Evolutionary conservation across 257 asterid genomes (phyloP).

Genomic region (Plectranthus barbatus): DNA sequence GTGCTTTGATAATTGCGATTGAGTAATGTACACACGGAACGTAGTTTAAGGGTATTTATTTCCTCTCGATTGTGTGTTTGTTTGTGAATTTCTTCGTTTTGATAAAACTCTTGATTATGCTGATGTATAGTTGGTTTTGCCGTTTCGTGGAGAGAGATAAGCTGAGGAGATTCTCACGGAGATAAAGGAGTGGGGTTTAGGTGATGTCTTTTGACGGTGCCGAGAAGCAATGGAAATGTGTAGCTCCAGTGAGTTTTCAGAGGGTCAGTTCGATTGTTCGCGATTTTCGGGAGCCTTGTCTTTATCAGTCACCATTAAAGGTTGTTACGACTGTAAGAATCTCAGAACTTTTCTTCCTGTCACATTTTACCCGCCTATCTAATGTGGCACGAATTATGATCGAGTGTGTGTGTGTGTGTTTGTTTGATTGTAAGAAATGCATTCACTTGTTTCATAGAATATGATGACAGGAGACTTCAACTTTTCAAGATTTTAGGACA

Average conservation of each 20-base stretch:
- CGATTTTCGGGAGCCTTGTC: constrained; percentile 95
- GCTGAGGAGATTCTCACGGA: constrained; percentile 11
- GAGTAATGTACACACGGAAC: neutral
- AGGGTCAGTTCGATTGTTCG: constrained; percentile 82
- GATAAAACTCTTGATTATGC: neutral
- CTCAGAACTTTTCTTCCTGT: constrained; percentile 14
- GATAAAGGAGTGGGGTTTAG: constrained; percentile 17
- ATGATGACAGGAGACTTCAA: no score
- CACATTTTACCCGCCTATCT: neutral
- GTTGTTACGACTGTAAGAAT: constrained; percentile 62
- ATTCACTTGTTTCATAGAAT: no score
- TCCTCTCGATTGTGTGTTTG: no score
- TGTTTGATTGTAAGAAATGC: no score
- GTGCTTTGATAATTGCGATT: neutral
- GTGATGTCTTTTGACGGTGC: constrained; percentile 81
- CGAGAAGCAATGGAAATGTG: constrained; percentile 86
- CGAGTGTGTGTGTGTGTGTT: no score
- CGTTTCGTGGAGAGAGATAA: constrained; percentile 19
- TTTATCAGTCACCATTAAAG: constrained; percentile 81
- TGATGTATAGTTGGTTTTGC: constrained; percentile 5
- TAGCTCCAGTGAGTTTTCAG: constrained; percentile 62
- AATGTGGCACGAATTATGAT: neutral
- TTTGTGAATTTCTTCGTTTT: neutral
- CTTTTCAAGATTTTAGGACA: no score
- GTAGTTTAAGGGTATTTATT: neutral